A percentile compares a stretch with the other conserved stretches of the same genome.
These are phyloP conservation scores for Penicillium expansum DNA, from an alignment of 2,329 filamentous ascomycete genomes.

Conservation along the genomic window DNA sequence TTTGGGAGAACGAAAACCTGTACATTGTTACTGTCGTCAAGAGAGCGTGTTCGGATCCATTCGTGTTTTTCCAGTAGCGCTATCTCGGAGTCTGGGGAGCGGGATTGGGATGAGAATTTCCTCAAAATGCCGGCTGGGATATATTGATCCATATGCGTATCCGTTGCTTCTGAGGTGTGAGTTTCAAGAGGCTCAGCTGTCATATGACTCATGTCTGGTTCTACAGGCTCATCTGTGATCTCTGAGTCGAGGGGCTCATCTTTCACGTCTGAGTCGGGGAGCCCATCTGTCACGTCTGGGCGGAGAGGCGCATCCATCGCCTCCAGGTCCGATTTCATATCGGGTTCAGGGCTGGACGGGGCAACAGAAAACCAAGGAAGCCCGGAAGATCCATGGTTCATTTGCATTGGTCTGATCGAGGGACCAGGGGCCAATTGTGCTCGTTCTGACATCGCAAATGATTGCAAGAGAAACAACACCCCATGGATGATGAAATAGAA, in stretches of 20 bases:
- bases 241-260: background rate
- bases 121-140: slow-evolving; percentile 35
- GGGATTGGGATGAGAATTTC: slow-evolving; percentile 2
- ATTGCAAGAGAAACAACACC: background rate
- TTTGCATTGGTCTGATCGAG: background rate
- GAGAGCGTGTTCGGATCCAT: slow-evolving; percentile 36
- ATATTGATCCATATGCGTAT: background rate
- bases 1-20: slow-evolving; percentile 43
- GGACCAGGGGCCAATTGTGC: no score
- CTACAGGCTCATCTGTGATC: background rate
- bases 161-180: background rate
- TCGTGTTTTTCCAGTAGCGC: slow-evolving; percentile 29
- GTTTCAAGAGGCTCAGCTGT: background rate
- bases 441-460: background rate
- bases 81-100: slow-evolving; percentile 26
- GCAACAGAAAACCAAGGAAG: background rate
- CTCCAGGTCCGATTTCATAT: background rate
- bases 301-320: background rate
- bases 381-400: background rate
- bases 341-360: background rate
- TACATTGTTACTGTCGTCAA: slow-evolving; percentile 21
- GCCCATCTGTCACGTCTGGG: background rate
- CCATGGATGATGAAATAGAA: background rate
- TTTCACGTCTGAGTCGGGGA: background rate
- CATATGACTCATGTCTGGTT: no score